These are phyloP conservation scores for Fusarium decemcellulare DNA, from an alignment of 2,329 filamentous ascomycete genomes.

Conservation along the genomic window DNA sequence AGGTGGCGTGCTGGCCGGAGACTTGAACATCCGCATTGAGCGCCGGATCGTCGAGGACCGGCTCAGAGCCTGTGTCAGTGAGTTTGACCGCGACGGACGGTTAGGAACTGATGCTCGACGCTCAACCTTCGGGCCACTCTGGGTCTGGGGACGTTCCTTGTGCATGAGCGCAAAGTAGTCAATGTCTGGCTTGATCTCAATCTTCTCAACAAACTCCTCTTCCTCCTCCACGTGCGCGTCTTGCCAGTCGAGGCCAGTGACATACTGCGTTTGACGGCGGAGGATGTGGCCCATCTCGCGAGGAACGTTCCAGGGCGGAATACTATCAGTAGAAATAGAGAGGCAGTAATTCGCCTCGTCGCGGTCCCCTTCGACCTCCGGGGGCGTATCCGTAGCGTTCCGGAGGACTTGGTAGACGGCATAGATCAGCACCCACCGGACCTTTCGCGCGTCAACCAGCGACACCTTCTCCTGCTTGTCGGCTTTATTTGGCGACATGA, in stretches of 20 bases:
- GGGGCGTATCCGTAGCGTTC: slow-evolving; percentile 72
- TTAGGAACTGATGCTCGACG: slow-evolving; percentile 34
- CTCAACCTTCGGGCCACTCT: slow-evolving; percentile 28
- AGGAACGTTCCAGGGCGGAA: slow-evolving; percentile 63
- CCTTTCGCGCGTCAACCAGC: slow-evolving; percentile 78
- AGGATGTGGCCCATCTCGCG: slow-evolving; percentile 46
- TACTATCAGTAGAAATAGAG: slow-evolving; percentile 57
- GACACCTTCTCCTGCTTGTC: slow-evolving; percentile 69
- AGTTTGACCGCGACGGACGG: slow-evolving; percentile 49
- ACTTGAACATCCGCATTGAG: slow-evolving; percentile 51
- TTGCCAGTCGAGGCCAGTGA: slow-evolving; percentile 26
- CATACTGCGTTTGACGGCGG: slow-evolving; percentile 48
- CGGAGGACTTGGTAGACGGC: slow-evolving; percentile 80
- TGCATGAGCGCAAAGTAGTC: slow-evolving; percentile 66
- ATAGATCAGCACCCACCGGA: slow-evolving; percentile 85
- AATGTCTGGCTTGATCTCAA: slow-evolving; percentile 69
- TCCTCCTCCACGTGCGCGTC: slow-evolving; percentile 15
- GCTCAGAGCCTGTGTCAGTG: slow-evolving; percentile 48
- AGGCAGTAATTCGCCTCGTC: slow-evolving; percentile 71
- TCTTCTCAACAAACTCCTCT: slow-evolving; percentile 15
- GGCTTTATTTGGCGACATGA: slow-evolving; percentile 63
- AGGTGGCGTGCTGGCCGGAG: slow-evolving; percentile 34
- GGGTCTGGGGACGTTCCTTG: slow-evolving; percentile 35
- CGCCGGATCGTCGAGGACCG: slow-evolving; percentile 53
- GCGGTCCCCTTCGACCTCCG: slow-evolving; percentile 69